Base-by-base conservation (phyloP, 495 filamentous ascomycete genomes). In the Penicillium subrubescens region DNA sequence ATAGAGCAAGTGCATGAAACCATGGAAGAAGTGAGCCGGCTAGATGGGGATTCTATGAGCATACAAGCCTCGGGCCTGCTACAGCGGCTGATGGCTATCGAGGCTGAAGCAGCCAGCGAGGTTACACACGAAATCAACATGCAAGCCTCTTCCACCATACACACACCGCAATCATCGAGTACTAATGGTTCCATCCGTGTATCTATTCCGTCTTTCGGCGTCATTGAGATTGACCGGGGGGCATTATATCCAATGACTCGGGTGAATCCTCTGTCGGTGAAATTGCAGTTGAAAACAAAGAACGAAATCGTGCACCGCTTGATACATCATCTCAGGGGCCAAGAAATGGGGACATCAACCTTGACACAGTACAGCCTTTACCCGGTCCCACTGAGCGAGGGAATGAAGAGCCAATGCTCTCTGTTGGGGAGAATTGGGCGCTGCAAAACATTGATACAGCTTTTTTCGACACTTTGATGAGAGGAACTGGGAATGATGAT, bases 391-490 rank as follows among this genome's bases (percentile, higher is more conserved):
- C 14, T 41, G 37, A 41, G 8, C 37, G 17, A 15, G 8, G 37
- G 5, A 17, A 5, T 12, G 12, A 41, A 12, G 11, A 8, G 17
- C 12, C 12, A 12, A 39, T 35, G 6, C 48, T 25, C n/a, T 33
- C 54, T 63, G 60, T 51, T 10, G 62, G 54, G 2, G 14, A 48
- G 31, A 8, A 46, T 21, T 3, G 23, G 7, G 27, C 41, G 3
- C 2, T 1, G 37, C 57, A 59, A 39, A 33, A 59, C 29, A 8
- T 21, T 15, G 57, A 59, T 31, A 6, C 48, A 5, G 37, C 37
- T 3, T 59, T 59, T 21, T 59, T 59, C 46, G 57, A 61, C n/a
- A 8, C 44, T 4, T 14, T 61, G 8, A 61, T 61, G 43, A 51
- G 59, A 61, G 44, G 21, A 51, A 37, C 37, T 12, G 46, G 46